Conservation (phyloP, 176 grass and related monocot genomes). For the Hyparrhenia diplandra region DNA sequence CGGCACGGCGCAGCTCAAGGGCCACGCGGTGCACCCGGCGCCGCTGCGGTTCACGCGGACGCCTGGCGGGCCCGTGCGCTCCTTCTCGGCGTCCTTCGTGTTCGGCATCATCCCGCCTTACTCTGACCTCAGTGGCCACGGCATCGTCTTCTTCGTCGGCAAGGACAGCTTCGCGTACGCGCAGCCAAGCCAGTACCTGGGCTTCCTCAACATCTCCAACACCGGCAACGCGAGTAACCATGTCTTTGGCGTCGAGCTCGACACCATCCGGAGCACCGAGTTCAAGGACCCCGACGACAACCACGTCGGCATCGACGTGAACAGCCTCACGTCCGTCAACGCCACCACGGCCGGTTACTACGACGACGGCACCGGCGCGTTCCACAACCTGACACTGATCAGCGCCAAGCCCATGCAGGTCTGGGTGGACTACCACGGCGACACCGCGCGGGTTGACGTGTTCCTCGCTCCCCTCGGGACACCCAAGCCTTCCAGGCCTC, state of each 20-base stretch:
- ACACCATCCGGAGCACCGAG: conserved; percentile 56
- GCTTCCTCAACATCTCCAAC: conserved; percentile 38
- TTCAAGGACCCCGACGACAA: conserved; percentile 56
- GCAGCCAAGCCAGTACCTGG: conserved; percentile 48
- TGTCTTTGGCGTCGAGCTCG: conserved; percentile 69
- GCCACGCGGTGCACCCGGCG: conserved; percentile 47
- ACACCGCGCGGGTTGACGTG: conserved; percentile 36
- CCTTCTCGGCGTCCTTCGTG: conserved; percentile 79
- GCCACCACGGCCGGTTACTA: conserved; percentile 41
- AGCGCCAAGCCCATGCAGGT: conserved; percentile 64
- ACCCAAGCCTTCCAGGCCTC: conserved; percentile 42
- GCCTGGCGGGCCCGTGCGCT: conserved; percentile 17
- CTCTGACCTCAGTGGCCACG: conserved; percentile 48
- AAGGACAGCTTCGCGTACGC: conserved; percentile 33
- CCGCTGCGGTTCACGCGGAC: conserved; percentile 23
- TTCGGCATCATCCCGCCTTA: conserved; percentile 54
- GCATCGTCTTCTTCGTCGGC: conserved; percentile 56
- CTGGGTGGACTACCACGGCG: conserved; percentile 65
- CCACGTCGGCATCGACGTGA: conserved; percentile 70
- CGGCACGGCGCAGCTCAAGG: conserved; percentile 29
- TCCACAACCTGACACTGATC: conserved; percentile 34
- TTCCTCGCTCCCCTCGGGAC: conserved; percentile 41
- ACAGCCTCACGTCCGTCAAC: conserved; percentile 35
- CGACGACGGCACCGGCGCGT: conserved; percentile 34
- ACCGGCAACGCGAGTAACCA: conserved; percentile 53